Evolutionary conservation across 2,329 filamentous ascomycete species (phyloP).

Genomic region (Pseudohalonectria lignicola): DNA sequence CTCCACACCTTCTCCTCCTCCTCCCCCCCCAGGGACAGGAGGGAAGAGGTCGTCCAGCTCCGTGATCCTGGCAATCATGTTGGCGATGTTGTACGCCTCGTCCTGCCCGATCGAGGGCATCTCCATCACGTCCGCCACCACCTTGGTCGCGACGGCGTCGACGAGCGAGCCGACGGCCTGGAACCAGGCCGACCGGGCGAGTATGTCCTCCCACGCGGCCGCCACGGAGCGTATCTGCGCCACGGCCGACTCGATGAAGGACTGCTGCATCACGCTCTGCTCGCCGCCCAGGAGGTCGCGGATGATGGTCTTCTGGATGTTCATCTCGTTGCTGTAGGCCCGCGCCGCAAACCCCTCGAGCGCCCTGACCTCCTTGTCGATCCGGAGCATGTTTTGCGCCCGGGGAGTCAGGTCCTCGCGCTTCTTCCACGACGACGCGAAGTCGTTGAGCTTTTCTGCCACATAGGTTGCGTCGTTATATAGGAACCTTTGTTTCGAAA

Average conservation of each 20-base stretch:
- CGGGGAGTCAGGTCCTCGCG: slow-evolving; percentile 38
- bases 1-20: slow-evolving; percentile 6
- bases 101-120: slow-evolving; percentile 51
- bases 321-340: slow-evolving; percentile 51
- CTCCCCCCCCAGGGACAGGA: slow-evolving; percentile 23
- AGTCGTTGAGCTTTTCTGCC: slow-evolving; percentile 41
- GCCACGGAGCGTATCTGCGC: slow-evolving; percentile 42
- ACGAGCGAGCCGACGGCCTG: slow-evolving; percentile 51
- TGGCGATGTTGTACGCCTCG: slow-evolving; percentile 50
- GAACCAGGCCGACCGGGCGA: slow-evolving; percentile 50
- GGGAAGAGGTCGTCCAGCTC: slow-evolving; percentile 50
- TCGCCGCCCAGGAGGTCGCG: slow-evolving; percentile 49
- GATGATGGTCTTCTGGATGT: slow-evolving; percentile 48
- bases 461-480: slow-evolving; percentile 60
- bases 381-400: slow-evolving; percentile 41
- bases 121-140: slow-evolving; percentile 51
- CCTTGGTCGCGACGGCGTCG: slow-evolving; percentile 46
- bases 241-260: slow-evolving; percentile 41
- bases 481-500: slow-evolving; percentile 52
- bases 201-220: slow-evolving; percentile 43
- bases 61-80: slow-evolving; percentile 44
- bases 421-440: slow-evolving; percentile 38
- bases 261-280: slow-evolving; percentile 47
- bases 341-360: slow-evolving; percentile 50
- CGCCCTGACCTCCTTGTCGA: slow-evolving; percentile 49